phyloP scores from a whole-genome alignment of 1,284 basidiomycete species.

The Leccinum angustisporum region DNA sequence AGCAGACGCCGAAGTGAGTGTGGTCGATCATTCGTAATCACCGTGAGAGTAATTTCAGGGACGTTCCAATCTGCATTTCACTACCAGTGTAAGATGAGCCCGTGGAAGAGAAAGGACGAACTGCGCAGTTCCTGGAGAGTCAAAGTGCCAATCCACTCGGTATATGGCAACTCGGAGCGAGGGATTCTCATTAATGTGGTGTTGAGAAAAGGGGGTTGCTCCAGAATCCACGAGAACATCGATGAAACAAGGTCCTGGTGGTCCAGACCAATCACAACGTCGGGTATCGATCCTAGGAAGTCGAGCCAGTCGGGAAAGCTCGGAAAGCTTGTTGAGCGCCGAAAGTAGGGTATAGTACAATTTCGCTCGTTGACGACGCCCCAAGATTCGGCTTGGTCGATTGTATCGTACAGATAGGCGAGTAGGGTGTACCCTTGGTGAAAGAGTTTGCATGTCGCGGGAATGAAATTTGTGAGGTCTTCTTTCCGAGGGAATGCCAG shows the following conservation, averaged over 20 bases:
- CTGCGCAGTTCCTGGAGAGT: conserved; percentile 43
- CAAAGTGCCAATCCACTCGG: conserved; percentile 66
- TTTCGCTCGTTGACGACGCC: conserved; percentile 5
- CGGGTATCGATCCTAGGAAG: conserved; percentile 23
- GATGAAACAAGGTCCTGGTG: conserved; percentile 28
- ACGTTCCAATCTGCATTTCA: conserved; percentile 64
- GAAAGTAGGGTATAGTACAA: conserved; percentile 25
- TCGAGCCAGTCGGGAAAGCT: conserved; percentile 22
- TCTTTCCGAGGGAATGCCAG: conserved; percentile 39
- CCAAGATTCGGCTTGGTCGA: conserved; percentile 4
- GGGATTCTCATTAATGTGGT: conserved; percentile 50
- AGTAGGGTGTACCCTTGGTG: conserved; percentile 36
- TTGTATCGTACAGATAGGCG: conserved; percentile 36
- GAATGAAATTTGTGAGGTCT: conserved; percentile 43
- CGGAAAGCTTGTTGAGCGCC: conserved; percentile 6
- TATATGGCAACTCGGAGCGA: conserved; percentile 49
- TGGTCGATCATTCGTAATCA: conserved; percentile 78
- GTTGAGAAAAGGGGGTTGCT: conserved; percentile 19
- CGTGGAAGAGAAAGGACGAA: conserved; percentile 16
- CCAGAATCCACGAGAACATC: conserved; percentile 18
- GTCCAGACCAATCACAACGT: conserved; percentile 38
- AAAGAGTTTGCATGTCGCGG: conserved; percentile 47
- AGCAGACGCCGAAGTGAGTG: conserved; percentile 69
- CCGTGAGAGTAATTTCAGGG: conserved; percentile 64
- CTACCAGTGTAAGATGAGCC: conserved; percentile 3